A percentile compares a stretch with the other conserved stretches of the same genome.
phyloP scores from a whole-genome alignment of 441 rosid genomes.

The Jatropha podagrica region DNA sequence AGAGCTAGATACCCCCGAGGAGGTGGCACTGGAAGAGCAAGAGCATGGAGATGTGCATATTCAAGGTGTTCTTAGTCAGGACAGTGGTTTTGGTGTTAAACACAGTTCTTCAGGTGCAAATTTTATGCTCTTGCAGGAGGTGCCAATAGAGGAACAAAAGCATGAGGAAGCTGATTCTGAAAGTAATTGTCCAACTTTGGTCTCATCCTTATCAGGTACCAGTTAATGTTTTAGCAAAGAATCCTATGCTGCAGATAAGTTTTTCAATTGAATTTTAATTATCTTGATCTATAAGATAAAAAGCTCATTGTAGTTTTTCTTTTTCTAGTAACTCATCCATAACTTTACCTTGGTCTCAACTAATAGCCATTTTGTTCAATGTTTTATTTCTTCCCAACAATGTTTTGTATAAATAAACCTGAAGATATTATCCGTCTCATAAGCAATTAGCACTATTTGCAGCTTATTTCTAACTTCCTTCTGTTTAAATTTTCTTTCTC shows the following conservation, averaged over 20 bases:
- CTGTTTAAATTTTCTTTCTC: not conserved
- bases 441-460: not conserved
- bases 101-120: conserved; percentile 28
- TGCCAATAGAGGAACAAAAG: conserved; percentile 33
- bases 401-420: not conserved
- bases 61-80: conserved; percentile 13
- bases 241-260: not conserved
- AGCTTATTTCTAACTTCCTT: not conserved
- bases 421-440: not conserved
- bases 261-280: not conserved
- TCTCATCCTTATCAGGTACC: conserved; percentile 46
- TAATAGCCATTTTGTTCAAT: not conserved
- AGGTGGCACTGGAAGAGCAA: conserved; percentile 36
- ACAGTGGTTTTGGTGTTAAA: conserved; percentile 28
- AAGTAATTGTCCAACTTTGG: conserved; percentile 26
- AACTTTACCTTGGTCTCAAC: not conserved
- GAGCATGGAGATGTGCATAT: conserved; percentile 34
- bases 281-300: not conserved
- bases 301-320: not conserved
- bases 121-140: conserved; percentile 31
- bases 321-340: not conserved
- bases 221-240: not conserved
- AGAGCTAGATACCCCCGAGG: conserved; percentile 30
- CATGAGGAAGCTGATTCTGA: conserved; percentile 37
- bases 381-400: not conserved